Evolutionary conservation across 179 eudicot species (phyloP).

Genomic region (Kewa caespitosa): DNA sequence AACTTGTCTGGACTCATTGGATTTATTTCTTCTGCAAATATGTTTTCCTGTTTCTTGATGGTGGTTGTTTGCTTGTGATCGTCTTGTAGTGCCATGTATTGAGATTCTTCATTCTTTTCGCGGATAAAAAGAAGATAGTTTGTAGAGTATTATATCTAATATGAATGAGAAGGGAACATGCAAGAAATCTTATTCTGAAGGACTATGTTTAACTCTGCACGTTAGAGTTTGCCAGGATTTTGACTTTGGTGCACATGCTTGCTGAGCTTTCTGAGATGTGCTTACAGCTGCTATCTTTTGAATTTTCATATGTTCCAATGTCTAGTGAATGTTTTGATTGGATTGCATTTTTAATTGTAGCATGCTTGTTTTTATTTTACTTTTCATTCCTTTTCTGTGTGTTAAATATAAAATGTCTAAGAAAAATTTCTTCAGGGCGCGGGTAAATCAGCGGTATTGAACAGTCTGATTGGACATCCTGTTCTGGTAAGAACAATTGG

Average conservation of each 20-base stretch:
- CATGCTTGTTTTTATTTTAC: background rate
- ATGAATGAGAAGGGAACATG: background rate
- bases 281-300: background rate
- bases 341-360: background rate
- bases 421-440: conserved; percentile 69
- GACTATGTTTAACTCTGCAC: background rate
- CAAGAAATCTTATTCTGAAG: background rate
- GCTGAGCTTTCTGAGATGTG: background rate
- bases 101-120: background rate
- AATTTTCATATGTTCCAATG: conserved; percentile 5
- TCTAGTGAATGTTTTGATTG: background rate
- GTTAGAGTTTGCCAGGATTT: background rate
- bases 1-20: background rate
- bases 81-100: background rate
- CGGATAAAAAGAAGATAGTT: background rate
- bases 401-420: conserved; percentile 7
- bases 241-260: background rate
- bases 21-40: background rate
- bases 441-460: conserved; percentile 97
- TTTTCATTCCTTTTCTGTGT: background rate
- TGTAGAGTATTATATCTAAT: background rate
- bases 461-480: conserved; percentile 99
- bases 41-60: background rate
- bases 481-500: conserved; percentile 63
- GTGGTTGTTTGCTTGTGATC: background rate